Conservation (phyloP, 768 basidiomycete genomes). For the Mycena olivaceomarginata region DNA sequence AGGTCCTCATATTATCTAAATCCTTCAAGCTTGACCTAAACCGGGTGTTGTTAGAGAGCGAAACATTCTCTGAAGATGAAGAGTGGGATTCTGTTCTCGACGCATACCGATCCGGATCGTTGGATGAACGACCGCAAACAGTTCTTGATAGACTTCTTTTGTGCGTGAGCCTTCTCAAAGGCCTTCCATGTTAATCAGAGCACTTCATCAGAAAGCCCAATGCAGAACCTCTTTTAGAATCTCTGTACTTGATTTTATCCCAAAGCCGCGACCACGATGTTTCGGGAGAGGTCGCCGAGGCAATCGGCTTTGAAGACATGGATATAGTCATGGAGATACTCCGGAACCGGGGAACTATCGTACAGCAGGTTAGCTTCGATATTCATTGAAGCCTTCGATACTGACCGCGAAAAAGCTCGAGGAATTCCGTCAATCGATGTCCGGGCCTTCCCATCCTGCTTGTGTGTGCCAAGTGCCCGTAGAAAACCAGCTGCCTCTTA, state of each 20-base stretch:
- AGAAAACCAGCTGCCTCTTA: neutral
- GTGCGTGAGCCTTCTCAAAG: conserved; percentile 35
- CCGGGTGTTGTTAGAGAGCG: neutral
- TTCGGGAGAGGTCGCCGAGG: conserved; percentile 85
- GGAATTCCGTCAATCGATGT: conserved; percentile 21
- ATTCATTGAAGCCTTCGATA: neutral
- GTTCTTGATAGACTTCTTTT: conserved; percentile 36
- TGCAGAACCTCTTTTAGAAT: conserved; percentile 50
- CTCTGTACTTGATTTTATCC: conserved; percentile 66
- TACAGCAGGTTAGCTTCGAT: conserved; percentile 66
- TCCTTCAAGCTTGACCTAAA: conserved; percentile 5
- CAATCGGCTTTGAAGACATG: conserved; percentile 90
- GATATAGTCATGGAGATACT: conserved; percentile 86
- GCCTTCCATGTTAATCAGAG: conserved; percentile 22
- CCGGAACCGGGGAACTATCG: conserved; percentile 68
- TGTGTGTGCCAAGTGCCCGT: conserved; percentile 15
- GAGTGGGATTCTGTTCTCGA: conserved; percentile 43
- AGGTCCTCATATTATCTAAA: conserved; percentile 22
- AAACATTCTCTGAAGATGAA: conserved; percentile 19
- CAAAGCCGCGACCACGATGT: conserved; percentile 79
- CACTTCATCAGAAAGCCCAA: conserved; percentile 51
- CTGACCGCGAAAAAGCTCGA: conserved; percentile 33
- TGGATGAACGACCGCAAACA: conserved; percentile 6
- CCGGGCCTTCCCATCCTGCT: conserved; percentile 12
- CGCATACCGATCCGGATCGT: conserved; percentile 24